These are phyloP conservation scores for Dactylellina leptospora DNA, from an alignment of 2,329 filamentous ascomycete genomes.

Conservation along the genomic window DNA sequence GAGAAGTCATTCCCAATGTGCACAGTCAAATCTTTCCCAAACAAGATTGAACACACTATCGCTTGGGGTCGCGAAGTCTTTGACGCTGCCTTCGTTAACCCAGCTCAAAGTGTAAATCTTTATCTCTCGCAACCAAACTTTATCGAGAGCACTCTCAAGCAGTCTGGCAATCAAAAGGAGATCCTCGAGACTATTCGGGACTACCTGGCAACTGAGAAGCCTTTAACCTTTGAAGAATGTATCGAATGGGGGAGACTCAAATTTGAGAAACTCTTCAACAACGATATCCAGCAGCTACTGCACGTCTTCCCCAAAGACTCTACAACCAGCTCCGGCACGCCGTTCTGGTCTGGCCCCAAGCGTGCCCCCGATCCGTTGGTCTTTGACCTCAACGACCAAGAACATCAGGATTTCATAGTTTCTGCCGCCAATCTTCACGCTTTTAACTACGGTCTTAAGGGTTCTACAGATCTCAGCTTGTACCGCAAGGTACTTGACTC, in stretches of 20 bases:
- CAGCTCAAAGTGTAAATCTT: constrained; percentile 90
- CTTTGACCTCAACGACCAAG: constrained; percentile 84
- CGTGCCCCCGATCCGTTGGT: constrained; percentile 90
- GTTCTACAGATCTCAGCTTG: constrained; percentile 75
- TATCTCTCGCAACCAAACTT: constrained; percentile 93
- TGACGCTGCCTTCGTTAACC: constrained; percentile 90
- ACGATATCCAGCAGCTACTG: constrained; percentile 91
- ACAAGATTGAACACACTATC: constrained; percentile 98
- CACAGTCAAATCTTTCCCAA: constrained; percentile 94
- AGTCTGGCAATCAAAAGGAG: constrained; percentile 92
- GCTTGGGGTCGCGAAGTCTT: constrained; percentile 97
- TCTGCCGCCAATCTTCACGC: constrained; percentile 91
- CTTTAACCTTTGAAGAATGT: constrained; percentile 91
- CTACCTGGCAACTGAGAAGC: constrained; percentile 89
- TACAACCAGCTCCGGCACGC: constrained; percentile 83
- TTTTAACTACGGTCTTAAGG: constrained; percentile 97
- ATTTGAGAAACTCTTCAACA: constrained; percentile 97
- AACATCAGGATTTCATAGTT: constrained; percentile 87
- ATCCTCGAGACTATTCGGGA: constrained; percentile 90
- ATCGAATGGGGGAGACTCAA: constrained; percentile 92
- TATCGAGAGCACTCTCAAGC: constrained; percentile 83
- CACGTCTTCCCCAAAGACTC: constrained; percentile 98
- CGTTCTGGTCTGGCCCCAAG: constrained; percentile 98
- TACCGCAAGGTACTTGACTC: constrained; percentile 84
- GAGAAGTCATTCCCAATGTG: constrained; percentile 99